phyloP scores from a whole-genome alignment of 805 yeast genomes.

The Cyberlindnera mississippiensis region DNA sequence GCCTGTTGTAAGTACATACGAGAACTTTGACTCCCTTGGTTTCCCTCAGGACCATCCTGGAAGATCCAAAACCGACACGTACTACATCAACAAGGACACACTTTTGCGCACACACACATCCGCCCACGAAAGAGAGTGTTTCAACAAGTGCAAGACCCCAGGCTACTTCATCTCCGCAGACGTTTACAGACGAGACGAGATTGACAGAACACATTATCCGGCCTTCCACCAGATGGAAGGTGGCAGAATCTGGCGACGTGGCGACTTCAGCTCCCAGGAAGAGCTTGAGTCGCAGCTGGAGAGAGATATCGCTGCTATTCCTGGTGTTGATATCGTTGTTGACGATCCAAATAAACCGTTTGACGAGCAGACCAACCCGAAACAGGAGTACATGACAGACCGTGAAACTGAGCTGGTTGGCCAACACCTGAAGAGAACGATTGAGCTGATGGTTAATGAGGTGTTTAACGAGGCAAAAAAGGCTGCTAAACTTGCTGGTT shows the following conservation, averaged over 20 bases:
- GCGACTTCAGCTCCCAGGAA: conserved; percentile 28
- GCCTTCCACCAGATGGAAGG: conserved; percentile 99
- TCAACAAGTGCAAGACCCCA: conserved; percentile 58
- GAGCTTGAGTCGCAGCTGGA: conserved; percentile 43
- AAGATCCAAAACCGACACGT: conserved; percentile 86
- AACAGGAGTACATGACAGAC: conserved; percentile 71
- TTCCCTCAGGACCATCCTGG: conserved; percentile 94
- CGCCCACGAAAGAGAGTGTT: conserved; percentile 92
- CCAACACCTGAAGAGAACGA: conserved; percentile 76
- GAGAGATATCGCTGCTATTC: conserved; percentile 60
- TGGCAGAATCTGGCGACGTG: conserved; percentile 76
- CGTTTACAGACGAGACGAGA: conserved; percentile 92
- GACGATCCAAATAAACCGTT: conserved; percentile 66
- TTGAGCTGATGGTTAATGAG: conserved; percentile 78
- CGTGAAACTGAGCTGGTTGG: conserved; percentile 66
- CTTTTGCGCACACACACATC: conserved; percentile 92
- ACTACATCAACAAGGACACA: conserved; percentile 71
- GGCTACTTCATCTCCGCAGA: conserved; percentile 95
- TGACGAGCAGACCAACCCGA: conserved; percentile 61
- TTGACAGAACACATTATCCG: conserved; percentile 94
- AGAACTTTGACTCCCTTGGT: conserved; percentile 89
- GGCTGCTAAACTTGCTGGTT: conserved; percentile 58
- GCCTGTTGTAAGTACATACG: conserved; percentile 77
- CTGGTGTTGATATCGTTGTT: conserved; percentile 65
- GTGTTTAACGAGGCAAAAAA: conserved; percentile 71